Conservation (phyloP, 2,329 filamentous ascomycete species). For the Paraphaeosphaeria sporulosa region DNA sequence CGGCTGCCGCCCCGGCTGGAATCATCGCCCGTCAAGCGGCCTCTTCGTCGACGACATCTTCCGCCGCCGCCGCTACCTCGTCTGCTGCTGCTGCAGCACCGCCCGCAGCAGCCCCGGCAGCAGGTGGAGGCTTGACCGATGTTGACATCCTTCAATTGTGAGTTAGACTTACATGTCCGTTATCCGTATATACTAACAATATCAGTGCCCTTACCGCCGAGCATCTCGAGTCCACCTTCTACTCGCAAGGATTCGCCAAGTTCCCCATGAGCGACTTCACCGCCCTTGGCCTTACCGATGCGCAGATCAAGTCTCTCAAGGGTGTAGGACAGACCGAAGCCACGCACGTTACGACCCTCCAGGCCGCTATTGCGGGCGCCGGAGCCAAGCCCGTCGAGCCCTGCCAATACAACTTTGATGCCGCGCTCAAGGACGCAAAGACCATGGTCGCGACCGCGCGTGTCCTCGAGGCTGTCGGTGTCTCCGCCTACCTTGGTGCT, state of each 20-base stretch:
- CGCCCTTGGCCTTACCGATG: slow-evolving; percentile 65
- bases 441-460: slow-evolving; percentile 74
- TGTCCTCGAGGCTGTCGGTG: slow-evolving; percentile 75
- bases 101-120: slow-evolving; percentile 27
- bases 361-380: slow-evolving; percentile 66
- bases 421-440: slow-evolving; percentile 66
- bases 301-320: slow-evolving; percentile 67
- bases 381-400: slow-evolving; percentile 71
- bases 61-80: slow-evolving; percentile 12
- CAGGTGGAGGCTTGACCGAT: slow-evolving; percentile 53
- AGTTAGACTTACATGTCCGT: slow-evolving; percentile 30
- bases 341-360: slow-evolving; percentile 67
- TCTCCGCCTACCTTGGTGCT: slow-evolving; percentile 76
- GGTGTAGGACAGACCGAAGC: slow-evolving; percentile 69
- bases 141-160: slow-evolving; percentile 64
- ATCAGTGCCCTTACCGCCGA: slow-evolving; percentile 75
- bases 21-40: slow-evolving; percentile 35
- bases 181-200: slow-evolving; percentile 35
- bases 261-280: slow-evolving; percentile 71
- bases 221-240: slow-evolving; percentile 77
- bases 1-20: slow-evolving; percentile 39
- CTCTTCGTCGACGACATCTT: slow-evolving; percentile 4
- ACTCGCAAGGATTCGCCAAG: slow-evolving; percentile 72
- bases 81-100: slow-evolving; percentile 23
- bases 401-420: slow-evolving; percentile 74